These are phyloP conservation scores for Aspergillus carbonarius DNA, from an alignment of 2,329 filamentous ascomycete species.

Conservation along the genomic window DNA sequence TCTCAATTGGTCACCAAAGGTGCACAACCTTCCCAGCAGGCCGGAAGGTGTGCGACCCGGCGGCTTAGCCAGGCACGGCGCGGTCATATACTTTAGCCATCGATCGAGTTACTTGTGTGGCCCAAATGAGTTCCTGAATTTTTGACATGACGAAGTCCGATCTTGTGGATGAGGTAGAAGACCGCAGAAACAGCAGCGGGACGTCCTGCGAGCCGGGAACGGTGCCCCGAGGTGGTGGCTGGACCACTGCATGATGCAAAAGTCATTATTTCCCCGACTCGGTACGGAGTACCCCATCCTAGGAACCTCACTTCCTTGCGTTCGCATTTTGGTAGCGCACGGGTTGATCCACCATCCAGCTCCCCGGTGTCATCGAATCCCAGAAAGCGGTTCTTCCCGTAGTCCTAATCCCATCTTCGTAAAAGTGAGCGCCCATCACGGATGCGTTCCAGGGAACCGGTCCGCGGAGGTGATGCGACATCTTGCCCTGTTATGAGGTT, in stretches of 20 bases:
- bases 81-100: neutral
- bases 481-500: neutral
- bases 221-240: neutral
- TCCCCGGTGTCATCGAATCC: constrained; percentile 7
- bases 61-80: constrained; percentile 2
- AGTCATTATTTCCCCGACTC: neutral
- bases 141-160: neutral
- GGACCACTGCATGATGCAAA: neutral
- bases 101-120: neutral
- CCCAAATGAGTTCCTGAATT: neutral
- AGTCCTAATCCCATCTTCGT: neutral
- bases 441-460: neutral
- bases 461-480: neutral
- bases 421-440: neutral
- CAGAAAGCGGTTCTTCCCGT: constrained; percentile 9
- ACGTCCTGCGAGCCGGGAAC: neutral
- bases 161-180: neutral
- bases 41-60: constrained; percentile 7
- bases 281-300: neutral
- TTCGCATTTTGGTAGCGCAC: neutral
- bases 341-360: constrained; percentile 3
- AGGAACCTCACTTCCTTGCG: neutral
- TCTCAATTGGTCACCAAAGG: neutral
- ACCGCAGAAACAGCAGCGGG: no score
- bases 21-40: neutral